phyloP scores from a whole-genome alignment of 441 rosid species.

The Viola pubescens region DNA sequence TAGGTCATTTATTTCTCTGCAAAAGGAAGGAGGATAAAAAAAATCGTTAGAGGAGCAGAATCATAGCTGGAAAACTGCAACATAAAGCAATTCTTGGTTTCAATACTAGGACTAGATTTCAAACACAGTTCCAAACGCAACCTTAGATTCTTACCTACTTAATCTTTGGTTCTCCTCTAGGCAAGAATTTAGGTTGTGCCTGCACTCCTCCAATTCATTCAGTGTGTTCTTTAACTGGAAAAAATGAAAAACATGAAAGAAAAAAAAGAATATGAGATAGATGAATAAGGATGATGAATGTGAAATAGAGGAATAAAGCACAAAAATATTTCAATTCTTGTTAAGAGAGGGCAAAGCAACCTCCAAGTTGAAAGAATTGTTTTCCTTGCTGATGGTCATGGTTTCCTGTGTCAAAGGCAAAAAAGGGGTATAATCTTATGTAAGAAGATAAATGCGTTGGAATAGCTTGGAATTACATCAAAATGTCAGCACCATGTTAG shows the following conservation, averaged over 20 bases:
- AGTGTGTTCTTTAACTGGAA: conserved; percentile 52
- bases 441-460: not conserved
- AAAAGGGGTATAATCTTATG: not conserved
- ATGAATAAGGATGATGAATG: conserved; percentile 12
- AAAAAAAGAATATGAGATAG: conserved; percentile 17
- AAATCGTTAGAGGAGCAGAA: conserved; percentile 20
- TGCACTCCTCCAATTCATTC: conserved; percentile 70
- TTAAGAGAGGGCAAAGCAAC: conserved; percentile 33
- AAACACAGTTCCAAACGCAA: conserved; percentile 16
- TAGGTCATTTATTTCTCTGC: conserved; percentile 68
- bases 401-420: conserved; percentile 39
- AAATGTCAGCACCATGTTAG: conserved; percentile 5
- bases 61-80: not conserved
- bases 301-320: conserved; percentile 15
- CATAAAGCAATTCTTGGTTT: not conserved
- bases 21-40: conserved; percentile 14
- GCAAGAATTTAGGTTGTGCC: conserved; percentile 55
- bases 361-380: conserved; percentile 52
- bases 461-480: conserved; percentile 3
- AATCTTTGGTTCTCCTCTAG: conserved; percentile 78
- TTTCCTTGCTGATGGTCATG: conserved; percentile 37
- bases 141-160: conserved; percentile 44
- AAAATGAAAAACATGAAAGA: conserved; percentile 4
- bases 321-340: conserved; percentile 13
- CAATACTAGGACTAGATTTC: not conserved